Evolutionary conservation across 345 rosid genomes (phyloP), one percentile per base, ranked within the genome.

Genomic region (Zanthoxylum bungeanum): DNA sequence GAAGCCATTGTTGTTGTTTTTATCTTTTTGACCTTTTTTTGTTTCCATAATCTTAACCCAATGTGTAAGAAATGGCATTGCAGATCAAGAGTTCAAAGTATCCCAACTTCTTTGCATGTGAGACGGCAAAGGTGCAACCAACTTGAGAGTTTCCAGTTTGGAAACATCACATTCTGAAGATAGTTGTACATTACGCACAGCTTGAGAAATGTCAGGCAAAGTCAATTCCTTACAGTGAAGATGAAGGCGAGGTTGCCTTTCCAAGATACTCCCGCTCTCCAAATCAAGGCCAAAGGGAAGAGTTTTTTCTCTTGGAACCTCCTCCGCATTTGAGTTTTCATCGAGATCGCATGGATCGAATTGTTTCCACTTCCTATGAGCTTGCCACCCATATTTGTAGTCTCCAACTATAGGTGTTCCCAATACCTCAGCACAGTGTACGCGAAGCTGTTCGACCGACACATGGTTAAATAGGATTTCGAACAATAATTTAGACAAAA

Each of bases 361-460:
- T 36, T 79, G 67, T 78, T 79, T 74, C 83, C 83, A 75, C 30
- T 79, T 70, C 82, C 81, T 81, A 78, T 94, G 96, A 76, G 85
- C 83, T 80, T 87, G 97, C 97, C 98, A 89, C 7, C 92, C 98
- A 16, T 95, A 95, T 74, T 95, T 95, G 64, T 76, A 92, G 79
- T 92, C 98, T 63, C 99, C 99, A 4, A 95, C 88, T 75, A 95
- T 89, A 4, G 99, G 98, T 46, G 99, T 91, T 64, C 97, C 93
- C 73, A 93, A 70, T 53, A 88, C 91, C 74, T 92, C 96, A 33
- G 98, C 98, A 76, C 99, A 92, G 76, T 95, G 99, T 70, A 95
- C 99, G 17, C 98, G 93, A 28, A 95, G 88, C 98, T 95, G 85
- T 55, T 25, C 75, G 71, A 70, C 42, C 50, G 19, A n/a, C 50